phyloP scores from a whole-genome alignment of 805 yeast genomes.

The Cyberlindnera saturnus region DNA sequence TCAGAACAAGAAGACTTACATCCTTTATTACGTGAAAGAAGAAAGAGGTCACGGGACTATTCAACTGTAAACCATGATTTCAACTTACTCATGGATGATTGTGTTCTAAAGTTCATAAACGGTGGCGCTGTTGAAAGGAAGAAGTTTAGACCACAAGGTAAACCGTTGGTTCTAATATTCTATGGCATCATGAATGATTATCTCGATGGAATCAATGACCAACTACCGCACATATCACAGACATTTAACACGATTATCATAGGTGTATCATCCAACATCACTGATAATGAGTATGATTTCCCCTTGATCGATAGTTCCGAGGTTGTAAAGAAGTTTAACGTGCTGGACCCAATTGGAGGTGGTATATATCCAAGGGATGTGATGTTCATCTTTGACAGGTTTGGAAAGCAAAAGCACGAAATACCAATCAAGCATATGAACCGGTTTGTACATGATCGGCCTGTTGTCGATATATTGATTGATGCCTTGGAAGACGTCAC shows the following conservation, averaged over 20 bases:
- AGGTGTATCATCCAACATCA: constrained; percentile 17
- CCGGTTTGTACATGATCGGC: constrained; percentile 3
- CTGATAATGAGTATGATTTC: constrained; percentile 10
- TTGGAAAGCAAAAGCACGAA: constrained; percentile 12
- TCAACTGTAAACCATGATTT: constrained; percentile 7
- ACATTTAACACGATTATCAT: constrained; percentile 10
- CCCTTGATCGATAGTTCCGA: constrained; percentile 14
- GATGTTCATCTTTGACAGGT: constrained; percentile 17
- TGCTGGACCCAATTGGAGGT: constrained; percentile 24
- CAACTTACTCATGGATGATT: constrained; percentile 7
- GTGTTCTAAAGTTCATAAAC: constrained; percentile 8
- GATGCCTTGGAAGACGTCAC: constrained; percentile 17
- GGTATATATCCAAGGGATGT: constrained; percentile 24
- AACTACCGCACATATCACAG: constrained; percentile 1
- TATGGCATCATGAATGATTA: constrained; percentile 18
- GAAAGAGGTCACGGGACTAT: background rate
- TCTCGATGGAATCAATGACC: constrained; percentile 7
- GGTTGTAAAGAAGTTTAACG: constrained; percentile 15
- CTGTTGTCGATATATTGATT: constrained; percentile 13
- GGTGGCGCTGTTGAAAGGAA: background rate
- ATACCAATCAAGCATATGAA: constrained; percentile 13
- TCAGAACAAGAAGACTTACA: constrained; percentile 4
- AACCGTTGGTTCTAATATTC: constrained; percentile 17
- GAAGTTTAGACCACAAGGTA: constrained; percentile 5
- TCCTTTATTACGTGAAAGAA: background rate